phyloP scores from a whole-genome alignment of 345 rosid genomes.

The Arabis alpina region DNA sequence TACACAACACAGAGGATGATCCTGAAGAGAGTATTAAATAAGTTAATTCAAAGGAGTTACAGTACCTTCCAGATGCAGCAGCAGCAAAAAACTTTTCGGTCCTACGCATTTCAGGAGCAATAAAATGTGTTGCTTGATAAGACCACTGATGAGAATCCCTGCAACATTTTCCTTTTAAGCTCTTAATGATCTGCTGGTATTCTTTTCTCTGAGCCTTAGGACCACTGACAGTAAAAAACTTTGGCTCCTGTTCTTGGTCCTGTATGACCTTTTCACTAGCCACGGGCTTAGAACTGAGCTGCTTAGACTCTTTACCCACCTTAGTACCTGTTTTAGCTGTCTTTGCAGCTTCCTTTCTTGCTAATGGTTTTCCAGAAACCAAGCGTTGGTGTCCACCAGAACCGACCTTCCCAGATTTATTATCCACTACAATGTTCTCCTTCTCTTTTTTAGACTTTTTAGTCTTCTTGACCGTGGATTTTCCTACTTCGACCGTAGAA shows the following conservation, averaged over 20 bases:
- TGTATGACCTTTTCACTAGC: conserved; percentile 30
- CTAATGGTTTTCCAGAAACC: conserved; percentile 33
- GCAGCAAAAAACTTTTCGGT: conserved; percentile 83
- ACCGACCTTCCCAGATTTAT: conserved; percentile 10
- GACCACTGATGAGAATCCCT: conserved; percentile 97
- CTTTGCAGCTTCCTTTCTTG: conserved; percentile 38
- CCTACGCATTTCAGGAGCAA: conserved; percentile 75
- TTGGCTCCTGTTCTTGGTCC: conserved; percentile 48
- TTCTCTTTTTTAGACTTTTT: conserved; percentile 47
- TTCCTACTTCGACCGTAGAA: conserved; percentile 41
- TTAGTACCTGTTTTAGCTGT: conserved; percentile 32
- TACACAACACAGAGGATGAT: not conserved
- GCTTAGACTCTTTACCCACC: conserved; percentile 39
- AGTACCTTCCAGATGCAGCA: conserved; percentile 64
- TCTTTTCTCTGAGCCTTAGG: conserved; percentile 70
- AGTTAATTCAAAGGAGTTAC: conserved; percentile 4
- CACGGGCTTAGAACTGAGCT: conserved; percentile 35
- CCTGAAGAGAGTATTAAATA: conserved; percentile 10
- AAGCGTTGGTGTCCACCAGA: conserved; percentile 37
- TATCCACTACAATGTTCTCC: conserved; percentile 50
- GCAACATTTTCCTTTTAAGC: conserved; percentile 75
- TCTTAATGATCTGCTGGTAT: conserved; percentile 66
- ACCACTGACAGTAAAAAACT: conserved; percentile 72
- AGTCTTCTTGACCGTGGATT: conserved; percentile 33
- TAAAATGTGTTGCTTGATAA: conserved; percentile 92